A percentile compares a stretch with the other conserved stretches of the same genome.
Evolutionary conservation across 331 rosid genomes (phyloP).

Genomic region (Malus hybrid): DNA sequence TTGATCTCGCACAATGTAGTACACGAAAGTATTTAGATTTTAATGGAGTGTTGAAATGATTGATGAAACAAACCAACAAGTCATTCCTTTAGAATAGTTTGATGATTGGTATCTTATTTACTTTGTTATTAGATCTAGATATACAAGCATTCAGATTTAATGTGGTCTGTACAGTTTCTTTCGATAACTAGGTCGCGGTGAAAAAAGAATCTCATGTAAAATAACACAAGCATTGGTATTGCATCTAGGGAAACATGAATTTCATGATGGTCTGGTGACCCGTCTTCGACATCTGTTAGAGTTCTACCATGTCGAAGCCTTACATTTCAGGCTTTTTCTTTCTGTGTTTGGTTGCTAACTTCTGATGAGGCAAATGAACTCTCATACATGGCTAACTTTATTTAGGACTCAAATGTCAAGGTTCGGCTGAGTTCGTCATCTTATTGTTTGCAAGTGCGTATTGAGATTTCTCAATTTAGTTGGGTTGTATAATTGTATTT

Average conservation of each 20-base stretch:
- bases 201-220: not conserved
- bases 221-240: not conserved
- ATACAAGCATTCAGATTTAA: no score
- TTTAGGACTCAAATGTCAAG: not conserved
- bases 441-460: not conserved
- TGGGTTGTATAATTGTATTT: not conserved
- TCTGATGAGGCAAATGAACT: not conserved
- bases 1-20: no score
- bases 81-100: no score
- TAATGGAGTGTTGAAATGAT: no score
- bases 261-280: not conserved
- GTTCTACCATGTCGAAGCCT: not conserved
- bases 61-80: no score
- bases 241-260: not conserved
- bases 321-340: not conserved
- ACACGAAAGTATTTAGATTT: no score
- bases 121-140: no score
- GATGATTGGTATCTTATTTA: no score
- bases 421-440: not conserved
- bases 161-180: no score
- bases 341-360: not conserved
- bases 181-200: no score
- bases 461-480: not conserved
- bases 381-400: not conserved
- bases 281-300: not conserved